phyloP scores from a whole-genome alignment of 768 basidiomycete genomes.

The Naganishia friedmannii region DNA sequence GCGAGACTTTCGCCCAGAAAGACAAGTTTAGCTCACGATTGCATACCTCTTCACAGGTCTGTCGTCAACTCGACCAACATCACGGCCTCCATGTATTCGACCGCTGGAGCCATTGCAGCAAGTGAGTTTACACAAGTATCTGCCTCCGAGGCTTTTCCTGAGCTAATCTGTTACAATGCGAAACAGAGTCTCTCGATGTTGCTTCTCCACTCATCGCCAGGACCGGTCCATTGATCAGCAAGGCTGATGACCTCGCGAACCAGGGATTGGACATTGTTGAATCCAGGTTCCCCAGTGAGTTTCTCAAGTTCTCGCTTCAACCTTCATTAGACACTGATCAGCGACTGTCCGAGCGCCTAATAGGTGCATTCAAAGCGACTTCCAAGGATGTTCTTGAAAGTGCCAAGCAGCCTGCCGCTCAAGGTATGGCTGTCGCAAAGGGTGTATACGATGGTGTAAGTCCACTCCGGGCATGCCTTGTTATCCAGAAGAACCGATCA shows the following conservation, averaged over 20 bases:
- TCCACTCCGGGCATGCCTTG: background rate
- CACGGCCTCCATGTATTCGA: conserved; percentile 44
- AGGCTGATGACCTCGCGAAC: conserved; percentile 45
- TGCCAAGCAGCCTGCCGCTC: conserved; percentile 41
- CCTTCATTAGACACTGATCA: conserved; percentile 13
- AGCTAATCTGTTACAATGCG: background rate
- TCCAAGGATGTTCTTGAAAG: conserved; percentile 42
- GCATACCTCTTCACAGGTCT: conserved; percentile 31
- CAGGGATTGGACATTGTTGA: conserved; percentile 40
- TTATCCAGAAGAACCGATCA: background rate
- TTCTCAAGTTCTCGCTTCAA: conserved; percentile 13
- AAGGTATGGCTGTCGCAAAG: conserved; percentile 36
- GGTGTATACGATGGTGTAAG: conserved; percentile 49
- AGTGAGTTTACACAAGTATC: conserved; percentile 35
- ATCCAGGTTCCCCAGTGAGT: conserved; percentile 45
- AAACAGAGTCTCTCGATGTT: conserved; percentile 46
- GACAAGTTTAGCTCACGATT: too few relatives aligned
- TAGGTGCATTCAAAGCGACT: conserved; percentile 51
- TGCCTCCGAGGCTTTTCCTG: background rate
- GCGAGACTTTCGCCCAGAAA: too few relatives aligned
- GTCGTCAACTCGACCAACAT: conserved; percentile 41
- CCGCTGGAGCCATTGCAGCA: conserved; percentile 41
- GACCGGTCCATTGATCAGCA: conserved; percentile 46
- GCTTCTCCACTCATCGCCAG: conserved; percentile 45
- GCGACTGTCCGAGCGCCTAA: background rate